phyloP scores from a whole-genome alignment of 306 rosid genomes.

The Adenanthera pavonina region DNA sequence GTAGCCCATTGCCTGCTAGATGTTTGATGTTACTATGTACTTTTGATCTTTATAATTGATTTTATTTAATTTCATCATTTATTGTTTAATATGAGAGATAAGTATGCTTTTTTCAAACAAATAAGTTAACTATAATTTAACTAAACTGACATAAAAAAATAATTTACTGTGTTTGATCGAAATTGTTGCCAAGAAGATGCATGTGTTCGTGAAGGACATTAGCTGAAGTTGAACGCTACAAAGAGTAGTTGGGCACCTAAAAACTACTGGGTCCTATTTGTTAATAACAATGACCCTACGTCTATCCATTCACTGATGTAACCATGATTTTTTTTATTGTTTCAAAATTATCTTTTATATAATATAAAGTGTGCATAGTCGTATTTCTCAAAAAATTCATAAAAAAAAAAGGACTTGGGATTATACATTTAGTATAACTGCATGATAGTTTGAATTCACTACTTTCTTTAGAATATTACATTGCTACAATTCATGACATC shows the following conservation, averaged over 20 bases:
- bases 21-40: no score
- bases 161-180: no score
- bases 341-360: background rate
- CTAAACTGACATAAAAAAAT: background rate
- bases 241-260: constrained; percentile 14
- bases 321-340: background rate
- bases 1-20: no score
- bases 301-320: background rate
- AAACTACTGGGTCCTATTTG: background rate
- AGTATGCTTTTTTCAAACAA: background rate
- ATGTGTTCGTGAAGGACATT: constrained; percentile 44
- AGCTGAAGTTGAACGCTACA: constrained; percentile 6
- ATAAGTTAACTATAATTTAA: background rate
- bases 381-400: background rate
- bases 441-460: background rate
- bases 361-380: background rate
- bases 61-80: no score
- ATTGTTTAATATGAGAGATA: no score
- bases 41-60: no score
- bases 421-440: background rate
- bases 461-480: constrained; percentile 3
- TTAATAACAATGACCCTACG: background rate
- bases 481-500: background rate
- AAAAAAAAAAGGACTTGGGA: no score
- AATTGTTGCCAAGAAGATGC: background rate